Base-by-base conservation (phyloP, 345 rosid genomes). In the Citrus hindsii region DNA sequence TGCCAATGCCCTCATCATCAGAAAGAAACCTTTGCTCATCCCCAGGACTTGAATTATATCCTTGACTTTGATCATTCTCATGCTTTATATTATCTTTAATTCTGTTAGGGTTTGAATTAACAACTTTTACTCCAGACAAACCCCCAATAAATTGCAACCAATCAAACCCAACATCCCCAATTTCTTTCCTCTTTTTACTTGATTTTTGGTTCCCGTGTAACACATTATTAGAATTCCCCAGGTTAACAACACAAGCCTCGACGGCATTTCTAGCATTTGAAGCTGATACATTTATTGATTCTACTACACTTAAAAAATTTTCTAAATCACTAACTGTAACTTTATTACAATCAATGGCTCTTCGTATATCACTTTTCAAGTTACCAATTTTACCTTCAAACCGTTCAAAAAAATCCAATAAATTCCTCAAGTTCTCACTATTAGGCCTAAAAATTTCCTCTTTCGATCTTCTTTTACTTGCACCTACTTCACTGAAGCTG, bases 321-420 rank as follows among this genome's bases (percentile, higher is more conserved):
- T 86, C 85, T 81, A 89, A 80, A 80, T 89, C 93, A 70, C 33
- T 28, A 37, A 77, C 7, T 53, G 77, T 82, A 70, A 89, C 82
- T 70, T 77, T 81, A 65, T 80, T 85, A 83, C 83, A 66, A 66
- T 88, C 88, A 80, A 91, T 82, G 71, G 88, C 89, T 77, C 81
- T 77, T 77, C 72, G 85, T 61, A 91, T 61, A 77, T 76, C 82
- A 73, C 59, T 84, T 80, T 81, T 86, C 79, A 91, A 77, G 69
- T 67, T 77, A 76, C 59, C 60, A 53, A 85, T 79, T 73, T 86
- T 85, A 73, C 35, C 86, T 80, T 86, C 86, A 73, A 91, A 82
- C 22, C 77, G 86, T 83, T 87, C 69, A 73, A 91, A 86, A 77
- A 88, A 84, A 3, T 70, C 89, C 69, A 81, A 76, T 60, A 86